Evolutionary conservation across 371 early-diverging fungal species (phyloP), one percentile per base, ranked within the genome.

Genomic region (Syncephalastrum contaminatum): DNA sequence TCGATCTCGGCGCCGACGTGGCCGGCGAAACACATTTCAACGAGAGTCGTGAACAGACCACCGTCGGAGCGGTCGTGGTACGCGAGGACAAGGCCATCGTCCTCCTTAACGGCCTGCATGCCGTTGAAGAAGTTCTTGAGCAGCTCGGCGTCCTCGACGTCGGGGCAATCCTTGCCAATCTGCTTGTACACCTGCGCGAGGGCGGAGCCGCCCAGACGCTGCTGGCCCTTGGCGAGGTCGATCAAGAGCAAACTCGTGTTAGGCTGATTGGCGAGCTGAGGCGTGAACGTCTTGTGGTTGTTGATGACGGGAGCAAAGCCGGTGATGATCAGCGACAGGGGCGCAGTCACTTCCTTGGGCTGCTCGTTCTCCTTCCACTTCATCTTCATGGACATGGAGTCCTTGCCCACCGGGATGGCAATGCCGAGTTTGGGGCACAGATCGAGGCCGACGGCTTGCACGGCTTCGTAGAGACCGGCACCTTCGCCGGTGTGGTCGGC

Each of bases 41-140:
- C 77, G 22, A 98, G 54, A 6, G 98, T 90, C 18, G 87, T 72
- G 59, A 96, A 88, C 65, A 98, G 73, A 57, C 98, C 98, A 66
- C 98, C 98, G 75, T 97, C 98, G 4, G 96, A 95, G 19, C 96
- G 88, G 67, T 98, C 97, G 70, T 98, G 98, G 73, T 97, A 98
- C 19, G 98, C 96, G 48, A 94, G 80, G 4, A 97, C 71, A 48
- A 84, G 63, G 42, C 73, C 75, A 14, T 60, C 54, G 8, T 64
- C 58, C 43, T 75, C 63, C 53, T 83, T 82, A 18, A 70, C 75
- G 10, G 66, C 56, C 64, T 90, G 88, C 69, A 97, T 73, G 4
- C 77, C 83, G 39, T 83, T 75, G 82, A 95, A 95, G 75, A 96
- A 94, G 27, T 82, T 71, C 63, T 77, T 84, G 60, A 98, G 71